Evolutionary conservation across 306 rosid species (phyloP).

Genomic region (Lagenaria siceraria): DNA sequence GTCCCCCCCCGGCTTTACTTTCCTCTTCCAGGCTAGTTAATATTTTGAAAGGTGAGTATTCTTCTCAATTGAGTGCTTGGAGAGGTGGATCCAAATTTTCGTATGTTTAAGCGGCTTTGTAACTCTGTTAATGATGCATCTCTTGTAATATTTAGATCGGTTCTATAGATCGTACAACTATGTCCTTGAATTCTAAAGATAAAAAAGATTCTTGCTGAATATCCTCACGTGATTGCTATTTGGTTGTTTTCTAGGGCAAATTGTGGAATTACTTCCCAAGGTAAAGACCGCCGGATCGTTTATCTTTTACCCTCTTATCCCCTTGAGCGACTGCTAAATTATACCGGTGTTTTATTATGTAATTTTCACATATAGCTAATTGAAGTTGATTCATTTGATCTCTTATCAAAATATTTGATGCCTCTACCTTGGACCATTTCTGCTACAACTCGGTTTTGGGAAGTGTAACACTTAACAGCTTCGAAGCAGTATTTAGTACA

Average conservation of each 20-base stretch:
- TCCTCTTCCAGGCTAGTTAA: background rate
- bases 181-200: too few relatives aligned
- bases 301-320: background rate
- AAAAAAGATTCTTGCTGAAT: background rate
- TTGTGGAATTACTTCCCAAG: background rate
- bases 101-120: background rate
- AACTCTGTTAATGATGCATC: background rate
- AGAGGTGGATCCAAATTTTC: background rate
- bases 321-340: background rate
- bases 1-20: background rate
- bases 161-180: too few relatives aligned
- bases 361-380: constrained; percentile 1
- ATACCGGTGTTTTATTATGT: constrained; percentile 3
- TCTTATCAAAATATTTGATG: background rate
- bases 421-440: background rate
- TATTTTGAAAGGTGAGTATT: background rate
- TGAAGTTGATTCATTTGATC: constrained; percentile 5
- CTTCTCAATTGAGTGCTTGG: background rate
- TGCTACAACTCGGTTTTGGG: background rate
- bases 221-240: background rate
- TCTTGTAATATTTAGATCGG: background rate
- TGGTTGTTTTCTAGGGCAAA: constrained; percentile 3
- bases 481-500: background rate
- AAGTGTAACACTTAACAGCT: constrained; percentile 3
- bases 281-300: background rate